phyloP scores from a whole-genome alignment of 306 rosid species.

The Quercus alba region DNA sequence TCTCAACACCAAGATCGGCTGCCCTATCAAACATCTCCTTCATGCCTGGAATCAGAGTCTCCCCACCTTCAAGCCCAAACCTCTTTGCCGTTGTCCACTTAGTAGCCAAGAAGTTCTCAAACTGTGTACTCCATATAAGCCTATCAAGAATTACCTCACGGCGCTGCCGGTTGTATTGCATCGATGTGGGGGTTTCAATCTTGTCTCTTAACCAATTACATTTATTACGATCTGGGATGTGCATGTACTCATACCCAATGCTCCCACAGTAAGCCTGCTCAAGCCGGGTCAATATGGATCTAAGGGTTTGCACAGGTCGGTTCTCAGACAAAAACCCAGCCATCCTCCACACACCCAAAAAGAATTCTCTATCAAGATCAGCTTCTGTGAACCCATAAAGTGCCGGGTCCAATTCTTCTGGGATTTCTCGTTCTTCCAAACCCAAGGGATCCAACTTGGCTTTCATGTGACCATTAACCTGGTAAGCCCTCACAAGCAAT shows the following conservation, averaged over 20 bases:
- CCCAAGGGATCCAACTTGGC: conserved; percentile 83
- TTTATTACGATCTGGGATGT: conserved; percentile 76
- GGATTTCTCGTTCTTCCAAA: conserved; percentile 59
- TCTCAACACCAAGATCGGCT: conserved; percentile 96
- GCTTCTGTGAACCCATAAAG: conserved; percentile 90
- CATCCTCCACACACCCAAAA: conserved; percentile 97
- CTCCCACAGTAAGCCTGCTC: conserved; percentile 97
- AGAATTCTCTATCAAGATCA: conserved; percentile 95
- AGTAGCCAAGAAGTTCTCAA: conserved; percentile 91
- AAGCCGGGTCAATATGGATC: conserved; percentile 84
- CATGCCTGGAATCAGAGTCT: conserved; percentile 95
- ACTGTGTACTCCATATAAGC: conserved; percentile 89
- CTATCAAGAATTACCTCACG: conserved; percentile 88
- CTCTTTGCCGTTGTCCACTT: conserved; percentile 95
- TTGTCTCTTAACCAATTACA: conserved; percentile 91
- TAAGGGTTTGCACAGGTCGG: conserved; percentile 92
- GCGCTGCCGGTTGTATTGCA: conserved; percentile 65
- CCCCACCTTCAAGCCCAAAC: conserved; percentile 94
- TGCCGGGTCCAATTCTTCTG: conserved; percentile 80
- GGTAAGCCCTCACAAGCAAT: conserved; percentile 89
- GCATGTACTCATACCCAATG: conserved; percentile 96
- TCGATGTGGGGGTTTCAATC: conserved; percentile 80
- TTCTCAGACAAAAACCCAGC: conserved; percentile 96
- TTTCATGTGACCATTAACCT: conserved; percentile 94
- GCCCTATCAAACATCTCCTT: conserved; percentile 92